Conservation (phyloP, 176 grass and related monocot species). For the Ampelocalamus luodianensis region DNA sequence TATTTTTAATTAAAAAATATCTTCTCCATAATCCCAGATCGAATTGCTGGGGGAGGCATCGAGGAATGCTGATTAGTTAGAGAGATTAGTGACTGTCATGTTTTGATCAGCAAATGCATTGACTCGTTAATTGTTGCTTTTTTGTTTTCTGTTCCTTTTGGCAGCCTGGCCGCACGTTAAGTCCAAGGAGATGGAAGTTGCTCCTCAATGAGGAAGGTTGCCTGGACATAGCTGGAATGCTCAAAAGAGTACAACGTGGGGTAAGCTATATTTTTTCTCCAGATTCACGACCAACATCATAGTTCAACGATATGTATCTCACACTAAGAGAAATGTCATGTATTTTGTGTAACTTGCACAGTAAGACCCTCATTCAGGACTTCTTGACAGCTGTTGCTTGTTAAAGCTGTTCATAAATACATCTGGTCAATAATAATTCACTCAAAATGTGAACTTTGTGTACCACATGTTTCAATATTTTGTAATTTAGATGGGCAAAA, state of each 20-base stretch:
- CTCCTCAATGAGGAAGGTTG: constrained; percentile 79
- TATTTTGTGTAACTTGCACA: neutral
- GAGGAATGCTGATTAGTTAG: neutral
- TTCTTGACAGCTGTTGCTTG: neutral
- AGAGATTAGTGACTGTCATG: neutral
- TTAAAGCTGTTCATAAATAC: neutral
- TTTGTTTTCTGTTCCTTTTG: constrained; percentile 9
- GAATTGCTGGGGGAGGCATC: neutral
- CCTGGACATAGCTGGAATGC: constrained; percentile 70
- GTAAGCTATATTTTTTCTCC: constrained; percentile 46
- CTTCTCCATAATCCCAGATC: neutral
- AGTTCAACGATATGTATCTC: neutral
- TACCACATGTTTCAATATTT: neutral
- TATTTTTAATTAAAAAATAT: neutral
- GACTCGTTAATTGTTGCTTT: neutral
- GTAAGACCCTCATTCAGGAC: neutral
- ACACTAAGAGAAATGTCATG: neutral
- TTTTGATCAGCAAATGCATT: constrained; percentile 29
- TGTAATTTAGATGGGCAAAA: neutral
- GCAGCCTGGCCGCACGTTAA: constrained; percentile 85
- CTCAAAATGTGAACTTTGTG: neutral
- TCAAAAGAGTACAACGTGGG: constrained; percentile 83
- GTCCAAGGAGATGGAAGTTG: constrained; percentile 83
- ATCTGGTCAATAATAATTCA: neutral
- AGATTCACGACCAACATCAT: neutral